phyloP scores from a whole-genome alignment of 2,329 filamentous ascomycete species.

The Colletotrichum endophyticum region DNA sequence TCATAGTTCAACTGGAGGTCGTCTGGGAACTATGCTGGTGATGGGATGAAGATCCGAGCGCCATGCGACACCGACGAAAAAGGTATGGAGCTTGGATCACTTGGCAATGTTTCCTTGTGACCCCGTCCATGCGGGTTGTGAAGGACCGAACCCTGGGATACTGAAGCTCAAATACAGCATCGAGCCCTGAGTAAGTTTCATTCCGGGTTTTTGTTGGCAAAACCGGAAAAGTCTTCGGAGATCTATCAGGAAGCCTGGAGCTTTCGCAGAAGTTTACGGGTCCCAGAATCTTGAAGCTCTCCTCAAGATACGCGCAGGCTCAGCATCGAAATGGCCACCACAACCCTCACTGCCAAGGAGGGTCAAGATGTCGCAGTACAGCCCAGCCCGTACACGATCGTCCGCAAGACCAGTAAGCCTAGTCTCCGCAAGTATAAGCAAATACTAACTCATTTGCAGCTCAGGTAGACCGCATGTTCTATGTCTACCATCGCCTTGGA shows the following conservation, averaged over 20 bases:
- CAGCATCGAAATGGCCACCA: background rate
- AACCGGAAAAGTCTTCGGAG: background rate
- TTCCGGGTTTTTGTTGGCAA: background rate
- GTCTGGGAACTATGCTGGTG: background rate
- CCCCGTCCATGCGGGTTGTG: background rate
- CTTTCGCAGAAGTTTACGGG: background rate
- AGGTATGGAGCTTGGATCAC: background rate
- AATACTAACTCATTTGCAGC: background rate
- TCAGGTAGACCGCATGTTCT: conserved; percentile 23
- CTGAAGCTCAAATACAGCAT: background rate
- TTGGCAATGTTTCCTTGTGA: background rate
- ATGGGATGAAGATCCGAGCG: background rate
- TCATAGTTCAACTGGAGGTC: background rate
- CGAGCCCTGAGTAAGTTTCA: accelerated
- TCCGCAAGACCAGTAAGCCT: background rate
- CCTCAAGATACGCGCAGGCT: background rate
- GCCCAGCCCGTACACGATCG: background rate
- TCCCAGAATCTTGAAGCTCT: background rate
- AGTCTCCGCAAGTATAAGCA: background rate
- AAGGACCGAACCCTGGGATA: background rate
- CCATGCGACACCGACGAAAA: background rate
- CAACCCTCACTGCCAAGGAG: background rate
- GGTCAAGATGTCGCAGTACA: background rate
- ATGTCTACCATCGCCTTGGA: conserved; percentile 24
- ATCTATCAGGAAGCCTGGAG: background rate